These are phyloP conservation scores for Paraglomus brasilianum DNA, from an alignment of 192 early-diverging fungal species.

Conservation along the genomic window DNA sequence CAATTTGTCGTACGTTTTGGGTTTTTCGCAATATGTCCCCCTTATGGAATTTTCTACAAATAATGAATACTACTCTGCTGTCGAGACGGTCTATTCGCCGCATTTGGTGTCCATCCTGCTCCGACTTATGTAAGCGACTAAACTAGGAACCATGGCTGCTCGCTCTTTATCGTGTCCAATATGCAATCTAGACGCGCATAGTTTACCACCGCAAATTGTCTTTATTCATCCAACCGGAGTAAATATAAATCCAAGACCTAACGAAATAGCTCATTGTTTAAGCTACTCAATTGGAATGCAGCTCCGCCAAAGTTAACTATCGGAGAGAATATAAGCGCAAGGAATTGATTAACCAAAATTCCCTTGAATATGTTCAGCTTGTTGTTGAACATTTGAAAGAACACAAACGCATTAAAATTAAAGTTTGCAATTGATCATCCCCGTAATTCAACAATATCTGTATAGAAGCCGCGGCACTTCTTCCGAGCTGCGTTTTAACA, in stretches of 20 bases:
- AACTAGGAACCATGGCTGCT: constrained; percentile 43
- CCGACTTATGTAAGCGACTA: constrained; percentile 45
- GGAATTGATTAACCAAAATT: constrained; percentile 75
- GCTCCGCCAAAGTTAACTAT: constrained; percentile 88
- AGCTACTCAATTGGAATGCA: constrained; percentile 74
- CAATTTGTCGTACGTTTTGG: too few relatives aligned
- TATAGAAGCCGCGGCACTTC: too few relatives aligned
- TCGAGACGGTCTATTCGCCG: not conserved
- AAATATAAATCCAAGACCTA: constrained; percentile 75
- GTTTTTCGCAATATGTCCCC: too few relatives aligned
- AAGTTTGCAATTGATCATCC: constrained; percentile 56
- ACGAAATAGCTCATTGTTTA: constrained; percentile 83
- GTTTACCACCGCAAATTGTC: constrained; percentile 42
- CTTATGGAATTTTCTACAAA: too few relatives aligned
- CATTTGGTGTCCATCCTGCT: constrained; percentile 41
- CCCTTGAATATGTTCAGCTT: constrained; percentile 87
- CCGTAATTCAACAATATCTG: constrained; percentile 59
- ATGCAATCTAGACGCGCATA: not conserved
- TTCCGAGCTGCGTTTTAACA: too few relatives aligned
- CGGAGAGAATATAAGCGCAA: constrained; percentile 74
- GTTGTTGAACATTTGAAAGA: constrained; percentile 35
- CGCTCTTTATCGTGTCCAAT: too few relatives aligned
- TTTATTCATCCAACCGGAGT: constrained; percentile 78
- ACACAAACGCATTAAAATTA: constrained; percentile 92
- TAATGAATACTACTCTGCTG: too few relatives aligned